Conservation (phyloP, 1,284 basidiomycete genomes). For the Leucoagaricus sp. region DNA sequence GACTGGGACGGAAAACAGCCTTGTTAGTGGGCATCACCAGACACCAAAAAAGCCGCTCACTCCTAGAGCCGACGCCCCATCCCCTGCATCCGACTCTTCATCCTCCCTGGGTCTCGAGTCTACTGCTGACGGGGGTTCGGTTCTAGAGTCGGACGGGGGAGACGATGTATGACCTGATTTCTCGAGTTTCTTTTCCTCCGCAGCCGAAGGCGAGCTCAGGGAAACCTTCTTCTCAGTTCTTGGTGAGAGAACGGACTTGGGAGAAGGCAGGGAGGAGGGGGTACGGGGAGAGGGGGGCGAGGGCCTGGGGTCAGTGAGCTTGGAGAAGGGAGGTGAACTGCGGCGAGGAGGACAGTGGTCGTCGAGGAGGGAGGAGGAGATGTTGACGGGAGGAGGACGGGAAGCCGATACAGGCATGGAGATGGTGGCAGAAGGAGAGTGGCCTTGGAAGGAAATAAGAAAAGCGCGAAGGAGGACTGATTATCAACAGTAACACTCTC, state of each 20-base stretch:
- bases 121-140: background rate
- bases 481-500: conserved; percentile 23
- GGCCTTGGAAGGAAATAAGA: conserved; percentile 17
- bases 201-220: conserved; percentile 1
- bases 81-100: background rate
- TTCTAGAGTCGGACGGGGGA: conserved; percentile 1
- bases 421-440: conserved; percentile 20
- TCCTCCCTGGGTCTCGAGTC: background rate
- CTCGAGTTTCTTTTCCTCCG: background rate
- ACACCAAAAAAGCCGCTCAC: too few relatives aligned
- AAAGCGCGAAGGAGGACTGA: conserved; percentile 20
- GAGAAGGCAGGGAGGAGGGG: conserved; percentile 13
- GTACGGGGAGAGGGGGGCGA: conserved; percentile 1
- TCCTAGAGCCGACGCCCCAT: background rate
- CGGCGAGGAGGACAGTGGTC: background rate
- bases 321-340: conserved; percentile 13
- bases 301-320: conserved; percentile 8
- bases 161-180: conserved; percentile 8
- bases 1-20: background rate
- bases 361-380: conserved; percentile 8
- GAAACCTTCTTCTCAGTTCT: conserved; percentile 7
- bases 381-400: conserved; percentile 11
- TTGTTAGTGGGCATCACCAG: too few relatives aligned
- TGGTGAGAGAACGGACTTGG: background rate
- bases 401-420: conserved; percentile 11